These are phyloP conservation scores for Penicillium desertorum DNA, from an alignment of 495 filamentous ascomycete species.

Conservation along the genomic window DNA sequence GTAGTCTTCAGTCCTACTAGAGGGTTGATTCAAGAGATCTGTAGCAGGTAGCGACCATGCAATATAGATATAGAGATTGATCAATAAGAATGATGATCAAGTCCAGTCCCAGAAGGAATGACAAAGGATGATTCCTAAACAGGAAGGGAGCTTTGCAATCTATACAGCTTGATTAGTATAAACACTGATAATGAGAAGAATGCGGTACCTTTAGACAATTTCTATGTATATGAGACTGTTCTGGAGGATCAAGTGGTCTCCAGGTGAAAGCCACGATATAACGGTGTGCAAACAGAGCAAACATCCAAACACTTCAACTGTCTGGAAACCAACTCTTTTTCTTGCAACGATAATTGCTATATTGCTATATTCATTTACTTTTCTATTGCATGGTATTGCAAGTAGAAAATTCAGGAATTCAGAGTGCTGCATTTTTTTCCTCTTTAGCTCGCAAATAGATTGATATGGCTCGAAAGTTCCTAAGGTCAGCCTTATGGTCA, in stretches of 20 bases:
- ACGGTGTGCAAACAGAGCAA: conserved; percentile 13
- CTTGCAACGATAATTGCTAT: too few species aligned
- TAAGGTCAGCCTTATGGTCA: too few species aligned
- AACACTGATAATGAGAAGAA: background rate
- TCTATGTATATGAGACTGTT: conserved; percentile 1
- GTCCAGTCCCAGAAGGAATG: background rate
- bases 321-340: too few species aligned
- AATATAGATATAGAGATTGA: background rate
- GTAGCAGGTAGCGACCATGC: background rate
- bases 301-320: background rate
- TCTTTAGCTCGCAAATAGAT: too few species aligned
- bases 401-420: too few species aligned
- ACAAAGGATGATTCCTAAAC: background rate
- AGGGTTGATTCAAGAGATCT: background rate
- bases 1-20: background rate
- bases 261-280: background rate
- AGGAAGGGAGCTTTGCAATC: background rate
- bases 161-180: conserved; percentile 5
- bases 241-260: background rate
- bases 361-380: too few species aligned
- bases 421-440: too few species aligned
- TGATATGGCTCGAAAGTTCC: too few species aligned
- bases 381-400: too few species aligned
- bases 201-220: background rate
- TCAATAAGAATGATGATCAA: conserved; percentile 1